These are phyloP conservation scores for Coniosporium tulheliwenetii DNA, from an alignment of 2,329 filamentous ascomycete genomes.

Conservation along the genomic window DNA sequence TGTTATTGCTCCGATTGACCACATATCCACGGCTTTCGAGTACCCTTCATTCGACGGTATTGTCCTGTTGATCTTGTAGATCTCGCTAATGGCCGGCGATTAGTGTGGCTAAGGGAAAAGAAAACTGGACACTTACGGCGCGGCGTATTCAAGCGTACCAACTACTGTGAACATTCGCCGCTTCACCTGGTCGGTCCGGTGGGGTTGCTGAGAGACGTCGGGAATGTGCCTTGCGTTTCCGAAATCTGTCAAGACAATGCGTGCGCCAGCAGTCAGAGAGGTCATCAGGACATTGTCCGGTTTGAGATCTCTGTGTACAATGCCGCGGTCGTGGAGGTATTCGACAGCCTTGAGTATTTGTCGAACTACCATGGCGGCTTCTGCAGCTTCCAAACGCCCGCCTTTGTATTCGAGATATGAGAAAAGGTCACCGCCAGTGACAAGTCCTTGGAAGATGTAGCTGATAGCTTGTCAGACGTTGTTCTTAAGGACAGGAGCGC, in stretches of 20 bases:
- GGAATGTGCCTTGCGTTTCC: constrained; percentile 34
- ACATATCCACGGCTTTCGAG: constrained; percentile 44
- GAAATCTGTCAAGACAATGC: constrained; percentile 46
- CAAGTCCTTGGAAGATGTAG: constrained; percentile 45
- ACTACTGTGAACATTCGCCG: constrained; percentile 37
- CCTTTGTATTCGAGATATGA: constrained; percentile 39
- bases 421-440: constrained; percentile 44
- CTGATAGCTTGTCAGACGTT: constrained; percentile 12
- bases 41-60: constrained; percentile 26
- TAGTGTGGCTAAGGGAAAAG: neutral
- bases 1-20: constrained; percentile 43
- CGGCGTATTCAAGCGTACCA: constrained; percentile 41
- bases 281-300: constrained; percentile 48
- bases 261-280: constrained; percentile 30
- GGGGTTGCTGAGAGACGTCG: constrained; percentile 4
- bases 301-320: constrained; percentile 48
- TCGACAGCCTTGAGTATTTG: constrained; percentile 43
- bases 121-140: constrained; percentile 32
- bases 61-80: constrained; percentile 15
- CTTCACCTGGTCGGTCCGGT: neutral
- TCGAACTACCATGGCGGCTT: constrained; percentile 36
- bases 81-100: constrained; percentile 13
- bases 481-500: neutral
- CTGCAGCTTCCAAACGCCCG: constrained; percentile 29
- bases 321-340: constrained; percentile 38